Base-by-base conservation (phyloP, 352 stramenopile genomes). In the Phytophthora ohioensis region DNA sequence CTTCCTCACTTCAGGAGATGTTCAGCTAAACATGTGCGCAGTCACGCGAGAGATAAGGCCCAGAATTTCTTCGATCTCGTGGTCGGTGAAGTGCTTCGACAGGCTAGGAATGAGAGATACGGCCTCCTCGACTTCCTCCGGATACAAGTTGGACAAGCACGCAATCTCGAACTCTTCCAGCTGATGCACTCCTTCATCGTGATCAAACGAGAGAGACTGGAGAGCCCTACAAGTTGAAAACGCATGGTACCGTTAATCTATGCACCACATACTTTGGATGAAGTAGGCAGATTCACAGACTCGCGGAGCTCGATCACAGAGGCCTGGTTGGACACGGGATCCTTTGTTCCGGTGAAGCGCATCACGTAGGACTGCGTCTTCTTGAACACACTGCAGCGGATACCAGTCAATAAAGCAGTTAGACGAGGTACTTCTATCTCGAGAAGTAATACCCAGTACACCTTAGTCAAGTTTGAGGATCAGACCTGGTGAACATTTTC, bases 351-450 rank as follows among this genome's bases (percentile, higher is more conserved):
- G 45, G 87, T 95, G 68, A 96, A 96, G 34, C 90, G 85, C 73
- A 91, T 82, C 49, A 95, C 90, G 58, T 95, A 95, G 46, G 84
- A 90, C 62, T 94, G 90, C n/a, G 88, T 96, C 78, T 96, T 94
- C 67, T 94, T 78, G 69, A 96, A 96, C 34, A 93, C 85, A 47
- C 84, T 93, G 27, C 8, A 64, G 38, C 38, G n/a, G 10, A 3
- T 39, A 27, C 21, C 21, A 27, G 21, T 27, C 21, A 27, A 27
- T 27, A 27, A 27, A 27, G 21, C 21, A 27, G 21, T 27, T 27
- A 27, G 21, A 27, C 21, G 21, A 27, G 21, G 21, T 27, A 27
- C 21, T 27, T 27, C 21, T 27, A 27, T 27, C 21, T 27, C 21
- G 21, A 27, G 21, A 27, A 27, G 21, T 39, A 42, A 13, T 30